Evolutionary conservation across 495 filamentous ascomycete species (phyloP), one percentile per base, ranked within the genome.

Genomic region (Aspergillus saccharolyticus): DNA sequence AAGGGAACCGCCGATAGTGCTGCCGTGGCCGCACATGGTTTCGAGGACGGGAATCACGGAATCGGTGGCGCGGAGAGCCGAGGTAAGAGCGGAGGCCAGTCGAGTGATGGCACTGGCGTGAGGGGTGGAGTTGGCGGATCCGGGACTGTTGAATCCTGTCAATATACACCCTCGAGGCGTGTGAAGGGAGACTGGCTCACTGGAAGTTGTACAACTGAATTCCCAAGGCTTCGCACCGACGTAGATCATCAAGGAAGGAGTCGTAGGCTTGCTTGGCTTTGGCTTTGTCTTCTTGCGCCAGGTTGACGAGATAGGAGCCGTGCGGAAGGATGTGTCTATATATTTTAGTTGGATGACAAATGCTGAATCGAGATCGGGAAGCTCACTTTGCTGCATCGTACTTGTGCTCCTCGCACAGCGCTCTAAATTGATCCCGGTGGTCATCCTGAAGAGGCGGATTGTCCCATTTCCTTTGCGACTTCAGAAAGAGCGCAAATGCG

Each of bases 171-270:
- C 9, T 39, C 4, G 14, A 12, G 33, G 51, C 42, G 12, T 25
- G 44, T 22, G 15, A 44, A 18, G 6, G 10, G 24, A 17, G 46
- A 46, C 3, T 39, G 33, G 58, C 78, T 64, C 59, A 83, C 81
- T 98, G 94, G 77, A 98, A 97, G 71, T 98, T 98, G 77, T 97
- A 98, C 16, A 97, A 78, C 57, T 72, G 80, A 66, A 98, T 96
- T 0, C 89, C 89, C 0, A 98, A 84, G n/a, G 78, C 78, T 65
- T 96, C 91, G 69, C 94, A 97, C 21, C 94, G 86, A 45, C 83
- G 71, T 0, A 98, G 78, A 68, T 98, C 94, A 60, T 98, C 92
- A 20, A 96, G 57, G 71, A 98, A 98, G 46, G 84, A 81, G 45
- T 78, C 77, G 66, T 96, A 97, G 12, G 89, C 91, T 70, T 97